Percentiles rank a stretch among this genome's conserved stretches.
These are phyloP conservation scores for Suillus clintonianus DNA, from an alignment of 768 basidiomycete genomes.

Conservation along the genomic window DNA sequence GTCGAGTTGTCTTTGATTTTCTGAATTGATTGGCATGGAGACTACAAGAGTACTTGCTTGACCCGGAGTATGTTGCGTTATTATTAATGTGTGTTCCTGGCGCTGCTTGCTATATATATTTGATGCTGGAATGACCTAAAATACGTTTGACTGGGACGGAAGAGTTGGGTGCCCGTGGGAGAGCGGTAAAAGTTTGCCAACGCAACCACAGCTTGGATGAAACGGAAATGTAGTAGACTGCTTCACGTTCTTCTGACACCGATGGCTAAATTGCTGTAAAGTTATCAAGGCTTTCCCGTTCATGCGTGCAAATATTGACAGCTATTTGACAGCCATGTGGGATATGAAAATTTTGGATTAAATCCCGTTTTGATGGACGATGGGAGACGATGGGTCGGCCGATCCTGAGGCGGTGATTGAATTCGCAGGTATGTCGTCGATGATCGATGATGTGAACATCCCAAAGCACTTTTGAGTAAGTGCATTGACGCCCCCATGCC, in stretches of 20 bases:
- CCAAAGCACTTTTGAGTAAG: constrained; percentile 3
- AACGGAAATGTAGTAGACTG: constrained; percentile 8
- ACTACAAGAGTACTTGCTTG: neutral
- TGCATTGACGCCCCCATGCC: constrained; percentile 4
- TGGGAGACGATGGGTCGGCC: constrained; percentile 2
- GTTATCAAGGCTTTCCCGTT: constrained; percentile 4
- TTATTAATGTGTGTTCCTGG: constrained; percentile 3
- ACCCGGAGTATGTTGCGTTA: neutral
- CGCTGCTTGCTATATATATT: constrained; percentile 4
- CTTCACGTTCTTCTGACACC: constrained; percentile 7
- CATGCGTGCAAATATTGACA: neutral
- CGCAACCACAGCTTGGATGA: neutral
- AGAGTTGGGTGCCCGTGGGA: constrained; percentile 10
- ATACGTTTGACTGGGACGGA: neutral
- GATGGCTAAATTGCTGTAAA: constrained; percentile 7
- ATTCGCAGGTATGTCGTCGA: constrained; percentile 6
- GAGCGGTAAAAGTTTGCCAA: constrained; percentile 3
- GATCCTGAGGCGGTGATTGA: constrained; percentile 5
- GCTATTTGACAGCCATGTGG: constrained; percentile 6
- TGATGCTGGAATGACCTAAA: neutral
- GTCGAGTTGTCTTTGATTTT: constrained; percentile 67
- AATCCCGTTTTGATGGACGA: constrained; percentile 1
- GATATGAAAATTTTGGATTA: neutral
- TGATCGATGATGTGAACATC: constrained; percentile 6
- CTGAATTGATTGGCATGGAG: constrained; percentile 30